Evolutionary conservation across 352 stramenopile species (phyloP), one percentile per base, ranked within the genome.

Genomic region (Phytopythium cucurbitacearum): DNA sequence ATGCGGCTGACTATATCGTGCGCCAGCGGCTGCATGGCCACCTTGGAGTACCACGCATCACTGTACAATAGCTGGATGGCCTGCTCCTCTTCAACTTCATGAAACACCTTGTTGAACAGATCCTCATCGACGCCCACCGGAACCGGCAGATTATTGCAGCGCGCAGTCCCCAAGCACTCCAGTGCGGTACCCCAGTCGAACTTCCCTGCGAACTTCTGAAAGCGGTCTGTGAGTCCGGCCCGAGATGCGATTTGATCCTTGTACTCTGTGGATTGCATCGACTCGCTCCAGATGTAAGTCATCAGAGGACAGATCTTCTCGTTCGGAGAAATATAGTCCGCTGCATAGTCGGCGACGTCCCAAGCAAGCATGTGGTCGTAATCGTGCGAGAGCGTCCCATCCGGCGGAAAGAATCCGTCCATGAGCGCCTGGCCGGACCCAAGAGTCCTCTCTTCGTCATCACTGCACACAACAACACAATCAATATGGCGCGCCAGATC

Each of bases 11-110:
- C 60, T 51, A 94, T 78, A 52, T 94, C 85, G 15, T 64, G 57
- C 44, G 80, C 67, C 28, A 93, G 76, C n/a, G 78, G 85, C 54
- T 93, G 82, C 85, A 94, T 94, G 44, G 80, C 81, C 16, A 88
- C 42, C 61, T 93, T 93, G 33, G 85, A 64, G 60, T 87, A 92
- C 79, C 80, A 89, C 48, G 79, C 89, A 48, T 88, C 55, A 65
- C 91, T 91, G 60, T 82, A 89, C 15, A 69, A 78, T 1, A 91
- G 61, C 56, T 77, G 85, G 12, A 92, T 56, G 6, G 57, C 60
- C 48, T 90, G 51, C 40, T 80, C 76, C 4, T 69, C 67, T 57
- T 94, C 80, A 2, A 93, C 82, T 57, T 92, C 80, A 40, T 79
- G 60, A 55, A 85, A 90, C 7, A 89, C 79, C 48, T 80, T 88